phyloP scores from a whole-genome alignment of 2,329 filamentous ascomycete species.

The Macrophomina pseudophaseolina region DNA sequence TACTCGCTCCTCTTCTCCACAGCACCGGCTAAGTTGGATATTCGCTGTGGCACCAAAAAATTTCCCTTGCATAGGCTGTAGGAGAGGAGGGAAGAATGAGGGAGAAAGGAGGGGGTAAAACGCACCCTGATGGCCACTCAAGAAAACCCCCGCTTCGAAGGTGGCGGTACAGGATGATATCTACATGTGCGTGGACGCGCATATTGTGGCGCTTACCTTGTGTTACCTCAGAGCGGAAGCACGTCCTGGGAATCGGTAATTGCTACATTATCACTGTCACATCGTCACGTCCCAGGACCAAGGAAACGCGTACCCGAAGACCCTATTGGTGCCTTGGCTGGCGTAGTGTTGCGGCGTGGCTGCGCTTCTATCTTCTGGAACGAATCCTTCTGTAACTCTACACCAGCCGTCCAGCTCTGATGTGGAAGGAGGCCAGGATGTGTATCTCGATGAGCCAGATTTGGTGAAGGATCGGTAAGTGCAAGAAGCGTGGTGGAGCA shows the following conservation, averaged over 20 bases:
- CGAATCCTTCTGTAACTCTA: conserved; percentile 19
- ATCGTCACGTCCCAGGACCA: conserved; percentile 21
- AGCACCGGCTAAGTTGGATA: background rate
- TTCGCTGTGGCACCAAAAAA: background rate
- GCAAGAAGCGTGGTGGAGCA: background rate
- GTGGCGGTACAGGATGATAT: conserved; percentile 3
- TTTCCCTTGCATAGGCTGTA: background rate
- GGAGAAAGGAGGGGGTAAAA: background rate
- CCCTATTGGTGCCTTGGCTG: conserved; percentile 1
- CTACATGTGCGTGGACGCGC: background rate
- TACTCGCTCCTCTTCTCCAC: background rate
- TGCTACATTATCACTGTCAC: conserved; percentile 19
- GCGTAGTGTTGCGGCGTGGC: background rate
- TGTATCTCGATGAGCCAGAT: conserved; percentile 13
- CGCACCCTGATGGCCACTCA: background rate
- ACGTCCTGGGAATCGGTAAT: conserved; percentile 14
- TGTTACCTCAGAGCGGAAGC: conserved; percentile 7
- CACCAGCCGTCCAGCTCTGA: conserved; percentile 3
- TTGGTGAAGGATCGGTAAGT: background rate
- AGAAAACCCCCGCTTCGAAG: background rate
- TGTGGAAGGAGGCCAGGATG: conserved; percentile 3
- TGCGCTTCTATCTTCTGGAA: conserved; percentile 5
- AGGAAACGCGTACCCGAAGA: conserved; percentile 9
- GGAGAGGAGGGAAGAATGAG: background rate
- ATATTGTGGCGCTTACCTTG: conserved; percentile 10